These are phyloP conservation scores for Metarhizium guizhouense DNA, from an alignment of 2,329 filamentous ascomycete species.

Conservation along the genomic window DNA sequence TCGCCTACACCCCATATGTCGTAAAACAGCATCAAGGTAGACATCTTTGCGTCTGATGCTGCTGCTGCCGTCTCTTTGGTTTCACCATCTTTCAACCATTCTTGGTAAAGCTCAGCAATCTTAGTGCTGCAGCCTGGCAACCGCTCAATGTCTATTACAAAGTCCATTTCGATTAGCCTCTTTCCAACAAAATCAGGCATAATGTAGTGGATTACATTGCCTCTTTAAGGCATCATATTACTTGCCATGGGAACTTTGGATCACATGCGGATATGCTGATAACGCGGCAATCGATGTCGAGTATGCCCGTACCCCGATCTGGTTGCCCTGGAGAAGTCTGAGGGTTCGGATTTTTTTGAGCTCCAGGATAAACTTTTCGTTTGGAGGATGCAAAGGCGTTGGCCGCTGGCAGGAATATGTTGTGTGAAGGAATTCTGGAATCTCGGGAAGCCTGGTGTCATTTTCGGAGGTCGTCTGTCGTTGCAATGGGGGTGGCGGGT, in stretches of 20 bases:
- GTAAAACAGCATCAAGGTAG: constrained; percentile 62
- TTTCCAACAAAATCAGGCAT: not conserved
- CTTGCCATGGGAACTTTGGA: constrained; percentile 34
- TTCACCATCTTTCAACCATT: constrained; percentile 55
- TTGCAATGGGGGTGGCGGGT: constrained; percentile 34
- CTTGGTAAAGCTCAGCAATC: constrained; percentile 66
- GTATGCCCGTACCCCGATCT: constrained; percentile 77
- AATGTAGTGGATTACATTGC: not conserved
- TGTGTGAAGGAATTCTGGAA: constrained; percentile 56
- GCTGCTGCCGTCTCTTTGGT: constrained; percentile 57
- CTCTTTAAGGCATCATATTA: not conserved
- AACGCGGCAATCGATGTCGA: constrained; percentile 77
- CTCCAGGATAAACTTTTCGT: constrained; percentile 63
- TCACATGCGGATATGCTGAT: constrained; percentile 62
- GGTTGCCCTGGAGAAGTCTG: constrained; percentile 62
- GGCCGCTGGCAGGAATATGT: constrained; percentile 73
- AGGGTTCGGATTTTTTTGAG: constrained; percentile 66
- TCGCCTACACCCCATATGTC: constrained; percentile 89
- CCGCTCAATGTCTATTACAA: constrained; percentile 33
- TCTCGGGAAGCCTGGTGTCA: constrained; percentile 49
- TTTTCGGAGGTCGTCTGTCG: constrained; percentile 72
- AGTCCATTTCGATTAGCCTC: not conserved
- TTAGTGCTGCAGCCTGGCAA: constrained; percentile 78
- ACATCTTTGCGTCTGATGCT: constrained; percentile 54
- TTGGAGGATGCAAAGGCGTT: constrained; percentile 61